Evolutionary conservation across 352 stramenopile genomes (phyloP).

Genomic region (Phytophthora chlamydospora): DNA sequence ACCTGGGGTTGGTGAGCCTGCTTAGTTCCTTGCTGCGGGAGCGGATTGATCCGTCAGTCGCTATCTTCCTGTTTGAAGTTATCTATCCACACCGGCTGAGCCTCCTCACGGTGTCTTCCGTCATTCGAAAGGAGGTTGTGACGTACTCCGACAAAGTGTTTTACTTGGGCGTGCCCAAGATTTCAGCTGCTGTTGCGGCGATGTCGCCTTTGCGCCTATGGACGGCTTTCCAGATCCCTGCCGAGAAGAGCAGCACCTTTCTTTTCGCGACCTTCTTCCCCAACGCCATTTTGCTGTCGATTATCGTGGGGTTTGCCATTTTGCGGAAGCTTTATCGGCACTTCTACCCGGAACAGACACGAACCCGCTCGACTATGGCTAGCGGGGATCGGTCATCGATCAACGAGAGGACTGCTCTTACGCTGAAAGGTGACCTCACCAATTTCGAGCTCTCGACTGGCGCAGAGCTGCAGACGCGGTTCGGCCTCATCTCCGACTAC

Average conservation of each 20-base stretch:
- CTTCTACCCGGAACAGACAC: slow-evolving; percentile 26
- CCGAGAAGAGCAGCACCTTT: slow-evolving; percentile 18
- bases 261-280: slow-evolving; percentile 26
- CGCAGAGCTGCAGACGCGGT: slow-evolving; percentile 30
- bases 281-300: slow-evolving; percentile 23
- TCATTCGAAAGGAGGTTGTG: slow-evolving; percentile 22
- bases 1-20: slow-evolving; percentile 29
- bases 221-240: slow-evolving; percentile 27
- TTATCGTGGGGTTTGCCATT: slow-evolving; percentile 27
- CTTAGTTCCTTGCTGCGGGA: slow-evolving; percentile 28
- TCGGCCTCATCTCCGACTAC: slow-evolving; percentile 48
- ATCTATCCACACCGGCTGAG: slow-evolving; percentile 17
- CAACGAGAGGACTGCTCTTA: slow-evolving; percentile 15
- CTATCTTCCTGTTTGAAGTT: slow-evolving; percentile 36
- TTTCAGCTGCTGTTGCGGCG: slow-evolving; percentile 2
- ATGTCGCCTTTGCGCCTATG: slow-evolving; percentile 34
- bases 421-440: slow-evolving; percentile 29
- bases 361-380: slow-evolving; percentile 5
- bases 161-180: slow-evolving; percentile 18
- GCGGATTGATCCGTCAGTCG: slow-evolving; percentile 31
- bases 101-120: not conserved
- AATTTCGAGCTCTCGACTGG: slow-evolving; percentile 45
- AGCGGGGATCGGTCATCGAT: slow-evolving; percentile 23
- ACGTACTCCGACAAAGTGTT: slow-evolving; percentile 28
- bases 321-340: slow-evolving; percentile 33